phyloP scores from a whole-genome alignment of 2,329 filamentous ascomycete genomes.

The Leptodontidium sp. region DNA sequence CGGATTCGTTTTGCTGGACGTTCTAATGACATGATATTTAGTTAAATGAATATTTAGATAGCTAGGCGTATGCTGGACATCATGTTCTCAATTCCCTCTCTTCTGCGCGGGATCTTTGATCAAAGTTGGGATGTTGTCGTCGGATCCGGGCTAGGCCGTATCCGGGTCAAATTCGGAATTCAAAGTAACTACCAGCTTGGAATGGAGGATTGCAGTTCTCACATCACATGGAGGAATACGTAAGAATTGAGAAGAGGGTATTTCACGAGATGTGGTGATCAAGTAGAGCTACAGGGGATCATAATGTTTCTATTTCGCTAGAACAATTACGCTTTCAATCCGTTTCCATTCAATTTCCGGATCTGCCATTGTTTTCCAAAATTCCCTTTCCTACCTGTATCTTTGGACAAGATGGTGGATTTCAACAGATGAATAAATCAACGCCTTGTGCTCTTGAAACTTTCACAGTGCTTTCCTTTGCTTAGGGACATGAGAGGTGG shows the following conservation, averaged over 20 bases:
- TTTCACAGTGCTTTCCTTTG: no score
- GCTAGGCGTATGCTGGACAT: not conserved
- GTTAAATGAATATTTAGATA: no score
- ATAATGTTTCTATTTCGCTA: no score
- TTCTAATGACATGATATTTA: constrained; percentile 35
- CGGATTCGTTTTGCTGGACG: constrained; percentile 45
- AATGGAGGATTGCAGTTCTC: not conserved
- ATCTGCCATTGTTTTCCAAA: no score
- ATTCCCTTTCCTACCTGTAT: no score
- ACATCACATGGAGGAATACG: not conserved
- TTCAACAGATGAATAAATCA: no score
- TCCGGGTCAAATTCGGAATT: constrained; percentile 9
- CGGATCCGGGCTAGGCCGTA: constrained; percentile 12
- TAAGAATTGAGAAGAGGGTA: not conserved
- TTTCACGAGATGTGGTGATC: not conserved
- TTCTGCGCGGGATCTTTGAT: not conserved
- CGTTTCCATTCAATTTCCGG: no score
- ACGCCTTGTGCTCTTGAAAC: no score
- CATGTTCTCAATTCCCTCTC: not conserved
- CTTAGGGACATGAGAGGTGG: no score
- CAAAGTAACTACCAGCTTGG: not conserved
- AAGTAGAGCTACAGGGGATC: no score
- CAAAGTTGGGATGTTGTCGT: constrained; percentile 7
- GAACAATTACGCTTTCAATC: no score
- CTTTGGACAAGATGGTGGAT: no score